These are phyloP conservation scores for Canariomyces notabilis DNA, from an alignment of 2,329 filamentous ascomycete genomes.

Conservation along the genomic window DNA sequence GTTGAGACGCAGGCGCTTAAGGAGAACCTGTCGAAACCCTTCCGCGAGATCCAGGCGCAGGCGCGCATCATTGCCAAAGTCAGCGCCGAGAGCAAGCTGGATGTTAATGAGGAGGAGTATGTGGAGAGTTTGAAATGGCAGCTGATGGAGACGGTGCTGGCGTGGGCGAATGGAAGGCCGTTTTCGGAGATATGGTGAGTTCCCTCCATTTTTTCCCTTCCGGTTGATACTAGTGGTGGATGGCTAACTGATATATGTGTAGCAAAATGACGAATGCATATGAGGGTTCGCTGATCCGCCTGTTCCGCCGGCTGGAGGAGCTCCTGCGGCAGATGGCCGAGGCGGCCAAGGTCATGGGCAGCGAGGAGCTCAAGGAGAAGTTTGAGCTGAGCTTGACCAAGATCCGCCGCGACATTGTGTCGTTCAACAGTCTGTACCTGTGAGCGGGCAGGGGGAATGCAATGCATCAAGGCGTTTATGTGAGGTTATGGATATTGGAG, in stretches of 20 bases:
- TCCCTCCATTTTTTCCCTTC: conserved; percentile 2
- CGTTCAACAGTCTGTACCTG: conserved; percentile 29
- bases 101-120: conserved; percentile 94
- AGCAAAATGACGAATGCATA: conserved; percentile 98
- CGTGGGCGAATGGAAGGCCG: conserved; percentile 84
- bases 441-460: conserved; percentile 7
- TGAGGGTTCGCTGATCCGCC: conserved; percentile 90
- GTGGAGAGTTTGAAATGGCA: conserved; percentile 85
- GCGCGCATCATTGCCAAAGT: conserved; percentile 88
- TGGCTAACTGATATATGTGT: conserved; percentile 3
- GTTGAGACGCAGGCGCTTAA: conserved; percentile 70
- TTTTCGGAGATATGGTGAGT: conserved; percentile 93
- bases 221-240: background rate
- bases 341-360: conserved; percentile 96
- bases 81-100: conserved; percentile 87
- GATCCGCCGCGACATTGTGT: conserved; percentile 85
- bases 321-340: conserved; percentile 91
- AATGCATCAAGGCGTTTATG: background rate
- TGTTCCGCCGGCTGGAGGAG: conserved; percentile 94
- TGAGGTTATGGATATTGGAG: background rate
- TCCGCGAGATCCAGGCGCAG: conserved; percentile 79
- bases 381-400: conserved; percentile 83
- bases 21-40: conserved; percentile 82
- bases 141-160: conserved; percentile 92
- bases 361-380: conserved; percentile 84